A percentile compares a stretch with the other conserved stretches of the same genome.
phyloP scores from a whole-genome alignment of 805 yeast species.

The Hagleromyces aurorensis region DNA sequence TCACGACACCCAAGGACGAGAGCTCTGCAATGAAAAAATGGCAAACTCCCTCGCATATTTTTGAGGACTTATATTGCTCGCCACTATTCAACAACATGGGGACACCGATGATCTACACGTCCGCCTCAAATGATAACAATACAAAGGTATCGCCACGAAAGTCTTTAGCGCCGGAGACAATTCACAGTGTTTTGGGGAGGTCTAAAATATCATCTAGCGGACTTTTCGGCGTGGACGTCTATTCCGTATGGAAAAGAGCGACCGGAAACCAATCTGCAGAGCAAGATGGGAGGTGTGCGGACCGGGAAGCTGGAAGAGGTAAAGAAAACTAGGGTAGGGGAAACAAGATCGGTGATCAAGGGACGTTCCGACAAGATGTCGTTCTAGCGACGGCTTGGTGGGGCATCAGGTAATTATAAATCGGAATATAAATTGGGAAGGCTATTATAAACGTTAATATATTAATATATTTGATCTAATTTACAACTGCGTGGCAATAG shows the following conservation, averaged over 20 bases:
- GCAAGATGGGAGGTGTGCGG: background rate
- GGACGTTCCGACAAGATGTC: background rate
- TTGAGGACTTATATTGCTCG: conserved; percentile 29
- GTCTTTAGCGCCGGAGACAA: conserved; percentile 7
- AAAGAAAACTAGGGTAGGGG: conserved; percentile 1
- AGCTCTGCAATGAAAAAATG: conserved; percentile 20
- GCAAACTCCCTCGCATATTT: conserved; percentile 30
- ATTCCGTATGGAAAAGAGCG: conserved; percentile 31
- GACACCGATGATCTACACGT: conserved; percentile 15
- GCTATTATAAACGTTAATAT: no score
- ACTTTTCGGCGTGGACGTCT: conserved; percentile 30
- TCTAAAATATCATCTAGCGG: conserved; percentile 26
- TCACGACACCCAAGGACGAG: conserved; percentile 21
- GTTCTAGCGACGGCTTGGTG: no score
- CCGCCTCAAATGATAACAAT: conserved; percentile 12
- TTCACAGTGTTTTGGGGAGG: conserved; percentile 6
- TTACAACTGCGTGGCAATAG: no score
- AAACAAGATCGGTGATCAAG: background rate
- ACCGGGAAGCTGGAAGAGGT: conserved; percentile 2
- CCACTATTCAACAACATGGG: conserved; percentile 25
- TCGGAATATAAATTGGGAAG: no score
- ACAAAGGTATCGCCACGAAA: conserved; percentile 14
- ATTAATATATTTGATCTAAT: no score
- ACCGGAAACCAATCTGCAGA: conserved; percentile 13
- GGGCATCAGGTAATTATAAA: no score